phyloP scores from a whole-genome alignment of 2,329 filamentous ascomycete genomes.

The Xylariomycetidae sp. region DNA sequence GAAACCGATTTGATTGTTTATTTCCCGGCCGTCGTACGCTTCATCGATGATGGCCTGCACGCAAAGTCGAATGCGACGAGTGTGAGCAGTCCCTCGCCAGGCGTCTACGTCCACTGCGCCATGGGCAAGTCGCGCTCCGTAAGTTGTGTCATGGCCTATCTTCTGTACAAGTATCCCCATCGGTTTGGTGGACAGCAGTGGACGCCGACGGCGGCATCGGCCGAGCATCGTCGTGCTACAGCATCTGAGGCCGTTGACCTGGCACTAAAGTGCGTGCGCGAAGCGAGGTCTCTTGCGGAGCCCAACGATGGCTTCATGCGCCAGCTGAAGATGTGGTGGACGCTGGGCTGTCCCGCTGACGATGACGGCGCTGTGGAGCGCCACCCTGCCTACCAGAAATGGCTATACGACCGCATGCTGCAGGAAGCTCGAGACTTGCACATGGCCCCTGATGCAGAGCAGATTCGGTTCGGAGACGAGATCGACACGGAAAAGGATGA shows the following conservation, averaged over 20 bases:
- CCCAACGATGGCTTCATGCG: conserved; percentile 89
- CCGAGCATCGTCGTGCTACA: conserved; percentile 32
- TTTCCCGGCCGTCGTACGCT: conserved; percentile 70
- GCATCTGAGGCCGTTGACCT: conserved; percentile 43
- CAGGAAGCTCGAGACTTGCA: conserved; percentile 60
- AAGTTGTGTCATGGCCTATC: conserved; percentile 74
- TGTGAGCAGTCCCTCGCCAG: conserved; percentile 18
- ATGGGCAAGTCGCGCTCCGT: conserved; percentile 96
- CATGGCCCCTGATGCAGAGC: conserved; percentile 67
- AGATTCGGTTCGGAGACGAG: conserved; percentile 78
- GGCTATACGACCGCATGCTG: conserved; percentile 50
- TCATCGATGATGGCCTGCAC: conserved; percentile 71
- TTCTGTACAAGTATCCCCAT: conserved; percentile 62
- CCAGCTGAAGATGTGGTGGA: conserved; percentile 80
- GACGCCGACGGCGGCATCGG: conserved; percentile 39
- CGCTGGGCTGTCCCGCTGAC: conserved; percentile 71
- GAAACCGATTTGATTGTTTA: conserved; percentile 82
- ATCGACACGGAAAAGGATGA: conserved; percentile 42
- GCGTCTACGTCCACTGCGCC: conserved; percentile 65
- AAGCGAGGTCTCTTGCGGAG: conserved; percentile 70
- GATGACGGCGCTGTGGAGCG: conserved; percentile 50
- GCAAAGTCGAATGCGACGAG: neutral
- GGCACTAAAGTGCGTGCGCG: conserved; percentile 64
- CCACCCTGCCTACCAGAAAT: conserved; percentile 74
- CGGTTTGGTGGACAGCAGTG: conserved; percentile 38